Base-by-base conservation (phyloP, 2,329 filamentous ascomycete genomes). In the Colletotrichum graminicola region DNA sequence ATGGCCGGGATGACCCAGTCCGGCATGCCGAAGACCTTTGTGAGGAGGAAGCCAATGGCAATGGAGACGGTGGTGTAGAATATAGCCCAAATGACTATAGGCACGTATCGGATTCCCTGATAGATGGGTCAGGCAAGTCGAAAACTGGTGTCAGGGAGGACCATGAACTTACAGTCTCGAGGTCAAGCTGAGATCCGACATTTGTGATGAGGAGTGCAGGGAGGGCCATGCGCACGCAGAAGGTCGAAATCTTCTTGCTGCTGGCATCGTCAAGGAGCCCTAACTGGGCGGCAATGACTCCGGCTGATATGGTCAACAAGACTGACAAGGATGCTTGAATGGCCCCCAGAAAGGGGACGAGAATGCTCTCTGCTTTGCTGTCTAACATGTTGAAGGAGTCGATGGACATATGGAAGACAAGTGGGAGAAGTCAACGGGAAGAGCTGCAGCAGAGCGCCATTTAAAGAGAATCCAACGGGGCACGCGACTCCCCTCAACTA, bases 281-380 rank as follows among this genome's bases (percentile, higher is more conserved):
- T 41, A 82, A 76, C 47, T 78, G 77, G 0, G 82, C 82, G 0
- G 84, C 82, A 7, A 84, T 47, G 18, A 78, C 81, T 21, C 85
- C 85, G 67, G 84, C 85, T 26, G 73, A 79, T 32, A 87, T 84
- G 32, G 84, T 83, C 3, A 87, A 79, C 5, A 86, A 78, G 2
- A 86, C 84, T 0, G 84, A 85, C 36, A 86, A 75, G 60, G 80
- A 82, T 34, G 85, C 84, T 76, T 86, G 84, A 36, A 86, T 77
- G 34, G 84, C 84, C 1, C 81, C 83, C 1, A 84, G 69, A 69
- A 85, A 83, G 29, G 84, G 84, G 67, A 78, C 75, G 39, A 79
- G 52, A 16, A 82, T 47, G 70, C 67, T 72, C 32, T 65, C 61
- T 57, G 66, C 10, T n/a, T 62, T 62, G 51, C 47, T 66, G 18